Evolutionary conservation across 768 basidiomycete species (phyloP).

Genomic region (Boletellus sp.): DNA sequence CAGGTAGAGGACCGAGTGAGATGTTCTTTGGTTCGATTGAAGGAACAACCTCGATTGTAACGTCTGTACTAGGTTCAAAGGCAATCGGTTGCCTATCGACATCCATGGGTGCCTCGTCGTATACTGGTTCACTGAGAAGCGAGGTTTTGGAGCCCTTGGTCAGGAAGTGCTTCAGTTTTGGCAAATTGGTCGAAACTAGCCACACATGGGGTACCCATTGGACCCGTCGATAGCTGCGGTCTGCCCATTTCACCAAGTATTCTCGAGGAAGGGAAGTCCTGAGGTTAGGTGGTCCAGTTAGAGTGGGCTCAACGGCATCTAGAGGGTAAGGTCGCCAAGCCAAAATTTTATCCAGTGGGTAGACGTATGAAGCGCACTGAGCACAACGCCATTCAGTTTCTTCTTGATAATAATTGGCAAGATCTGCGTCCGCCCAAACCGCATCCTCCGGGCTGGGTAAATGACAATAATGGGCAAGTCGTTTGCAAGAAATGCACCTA

Average conservation of each 20-base stretch:
- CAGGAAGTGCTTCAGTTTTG: constrained; percentile 77
- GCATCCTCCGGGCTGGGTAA: constrained; percentile 46
- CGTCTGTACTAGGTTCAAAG: constrained; percentile 43
- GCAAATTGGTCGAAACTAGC: constrained; percentile 64
- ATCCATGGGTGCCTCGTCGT: constrained; percentile 22
- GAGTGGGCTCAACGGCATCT: constrained; percentile 52
- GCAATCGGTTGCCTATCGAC: constrained; percentile 27
- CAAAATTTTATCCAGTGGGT: constrained; percentile 76
- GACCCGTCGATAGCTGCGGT: constrained; percentile 69
- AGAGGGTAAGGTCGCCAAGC: constrained; percentile 87
- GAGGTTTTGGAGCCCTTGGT: constrained; percentile 62
- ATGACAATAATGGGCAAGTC: constrained; percentile 79
- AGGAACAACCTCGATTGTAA: constrained; percentile 32
- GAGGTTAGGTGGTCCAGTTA: constrained; percentile 41
- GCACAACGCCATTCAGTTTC: constrained; percentile 62
- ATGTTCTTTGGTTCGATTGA: constrained; percentile 26
- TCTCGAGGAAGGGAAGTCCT: constrained; percentile 75
- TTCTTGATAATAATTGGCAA: constrained; percentile 62
- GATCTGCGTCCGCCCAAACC: constrained; percentile 34
- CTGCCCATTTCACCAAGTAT: constrained; percentile 89
- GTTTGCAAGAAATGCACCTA: constrained; percentile 80
- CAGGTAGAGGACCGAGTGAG: constrained; percentile 44
- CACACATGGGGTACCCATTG: constrained; percentile 95
- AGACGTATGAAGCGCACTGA: constrained; percentile 72
- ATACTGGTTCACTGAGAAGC: constrained; percentile 49